Conservation (phyloP, 805 yeast genomes). For the Maudiozyma barnettii region DNA sequence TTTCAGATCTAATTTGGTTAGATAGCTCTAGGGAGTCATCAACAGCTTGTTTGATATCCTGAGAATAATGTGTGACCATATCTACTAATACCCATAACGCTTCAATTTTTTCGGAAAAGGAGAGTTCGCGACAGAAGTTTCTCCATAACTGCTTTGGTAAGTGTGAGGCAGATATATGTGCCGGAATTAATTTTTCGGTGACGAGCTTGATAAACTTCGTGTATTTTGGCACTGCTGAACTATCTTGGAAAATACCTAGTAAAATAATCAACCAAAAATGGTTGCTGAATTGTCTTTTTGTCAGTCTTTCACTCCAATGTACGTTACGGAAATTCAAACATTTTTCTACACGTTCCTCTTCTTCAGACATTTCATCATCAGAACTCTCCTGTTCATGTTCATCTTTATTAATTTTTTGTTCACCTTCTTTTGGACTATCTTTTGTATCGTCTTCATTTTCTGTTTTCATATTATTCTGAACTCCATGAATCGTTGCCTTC, state of each 20-base stretch:
- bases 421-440: not conserved
- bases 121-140: constrained; percentile 47
- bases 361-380: constrained; percentile 12
- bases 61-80: constrained; percentile 34
- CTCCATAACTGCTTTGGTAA: constrained; percentile 32
- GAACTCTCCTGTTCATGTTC: constrained; percentile 16
- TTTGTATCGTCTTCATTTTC: not conserved
- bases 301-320: constrained; percentile 71
- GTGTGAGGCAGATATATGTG: constrained; percentile 19
- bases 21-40: constrained; percentile 28
- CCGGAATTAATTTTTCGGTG: constrained; percentile 44
- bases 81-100: constrained; percentile 55
- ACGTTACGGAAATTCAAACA: constrained; percentile 46
- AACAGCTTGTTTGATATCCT: constrained; percentile 23
- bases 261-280: constrained; percentile 80
- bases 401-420: not conserved
- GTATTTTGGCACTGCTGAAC: constrained; percentile 23
- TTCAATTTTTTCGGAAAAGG: constrained; percentile 44
- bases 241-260: constrained; percentile 51
- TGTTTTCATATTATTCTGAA: not conserved
- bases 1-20: constrained; percentile 27
- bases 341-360: constrained; percentile 25
- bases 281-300: constrained; percentile 64
- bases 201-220: constrained; percentile 37
- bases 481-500: not conserved